Base-by-base conservation (phyloP, 2,329 filamentous ascomycete species). In the Ophiostoma australiae region DNA sequence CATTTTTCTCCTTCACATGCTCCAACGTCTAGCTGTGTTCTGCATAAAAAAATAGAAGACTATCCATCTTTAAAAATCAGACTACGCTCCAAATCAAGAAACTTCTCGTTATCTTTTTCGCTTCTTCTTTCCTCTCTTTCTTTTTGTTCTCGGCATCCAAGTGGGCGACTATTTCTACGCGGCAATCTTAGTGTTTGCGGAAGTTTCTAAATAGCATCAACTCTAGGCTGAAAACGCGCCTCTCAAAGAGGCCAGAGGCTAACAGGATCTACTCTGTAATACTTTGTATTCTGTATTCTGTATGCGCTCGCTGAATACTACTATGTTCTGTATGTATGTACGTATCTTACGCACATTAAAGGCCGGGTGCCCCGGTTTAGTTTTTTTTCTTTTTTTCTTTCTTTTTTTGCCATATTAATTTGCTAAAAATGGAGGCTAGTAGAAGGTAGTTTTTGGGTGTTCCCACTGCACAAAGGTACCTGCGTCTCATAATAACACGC, bases 311-410 rank as follows among this genome's bases (percentile, higher is more conserved):
- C 27, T 31, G 27, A 31, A 31, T 3, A 31, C 27, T 31, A 31
- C 27, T n/a, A n/a, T 41, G 39, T 13, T 41, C 39, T 41, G 39
- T 41, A 41, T 48, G 44, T n/a, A n/a, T n/a, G 39, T 13, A 41
- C 3, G 15, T 13, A 41, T 20, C 15, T 48, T 31, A 61, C 55
- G 55, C 63, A 61, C 55, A 61, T 66, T 41, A 66, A 41, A 39
- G 63, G 63, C 70, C 70, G 70, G 65, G 67, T 67, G 67, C 67
- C 61, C 70, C 67, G 70, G 68, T 35, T 15, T 68, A 23, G 52
- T 17, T 68, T 63, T 68, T 68, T 61, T 41, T n/a, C n/a, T n/a
- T 48, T 68, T 61, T 41, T 41, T 41, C 27, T 31, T 31, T 41
- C 39, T 41, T 48, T 68, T 68, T 48, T 67, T 55, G 52, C 68